Percentiles rank a stretch among this genome's conserved stretches.
phyloP scores from a whole-genome alignment of 2,329 filamentous ascomycete species.

The Penicillium concentricum region DNA sequence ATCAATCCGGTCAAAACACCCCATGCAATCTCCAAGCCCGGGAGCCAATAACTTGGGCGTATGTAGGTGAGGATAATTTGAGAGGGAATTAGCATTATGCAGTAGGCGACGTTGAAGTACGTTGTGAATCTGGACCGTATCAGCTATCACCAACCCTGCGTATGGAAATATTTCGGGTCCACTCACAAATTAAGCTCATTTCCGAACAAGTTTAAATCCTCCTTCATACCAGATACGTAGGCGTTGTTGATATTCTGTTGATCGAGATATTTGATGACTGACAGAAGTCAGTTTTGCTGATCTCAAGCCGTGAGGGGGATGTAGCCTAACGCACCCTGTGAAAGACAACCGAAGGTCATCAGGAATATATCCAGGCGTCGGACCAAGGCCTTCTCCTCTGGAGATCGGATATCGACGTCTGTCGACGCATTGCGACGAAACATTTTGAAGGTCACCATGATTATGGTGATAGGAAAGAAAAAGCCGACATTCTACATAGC shows the following conservation, averaged over 20 bases:
- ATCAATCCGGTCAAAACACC: constrained; percentile 31
- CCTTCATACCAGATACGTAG: constrained; percentile 29
- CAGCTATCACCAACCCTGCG: neutral
- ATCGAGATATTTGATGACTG: constrained; percentile 28
- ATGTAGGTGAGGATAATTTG: constrained; percentile 42
- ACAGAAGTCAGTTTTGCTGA: neutral
- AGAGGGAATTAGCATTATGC: constrained; percentile 41
- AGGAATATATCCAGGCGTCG: constrained; percentile 40
- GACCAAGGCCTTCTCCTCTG: constrained; percentile 39
- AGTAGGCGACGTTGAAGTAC: constrained; percentile 42
- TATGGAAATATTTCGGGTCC: no score
- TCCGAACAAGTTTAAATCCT: constrained; percentile 23
- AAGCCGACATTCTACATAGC: neutral
- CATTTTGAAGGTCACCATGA: constrained; percentile 15
- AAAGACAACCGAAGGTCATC: constrained; percentile 43
- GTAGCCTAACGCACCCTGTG: constrained; percentile 31
- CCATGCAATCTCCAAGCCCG: constrained; percentile 30
- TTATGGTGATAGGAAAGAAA: neutral
- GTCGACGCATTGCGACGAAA: constrained; percentile 12
- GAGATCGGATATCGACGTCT: constrained; percentile 12
- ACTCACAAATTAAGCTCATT: constrained; percentile 26
- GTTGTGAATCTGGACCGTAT: constrained; percentile 35
- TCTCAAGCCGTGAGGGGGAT: neutral
- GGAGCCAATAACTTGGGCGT: constrained; percentile 31
- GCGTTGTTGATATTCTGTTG: constrained; percentile 29